Conservation (phyloP, 306 rosid species). For the Hippophae tibetana region DNA sequence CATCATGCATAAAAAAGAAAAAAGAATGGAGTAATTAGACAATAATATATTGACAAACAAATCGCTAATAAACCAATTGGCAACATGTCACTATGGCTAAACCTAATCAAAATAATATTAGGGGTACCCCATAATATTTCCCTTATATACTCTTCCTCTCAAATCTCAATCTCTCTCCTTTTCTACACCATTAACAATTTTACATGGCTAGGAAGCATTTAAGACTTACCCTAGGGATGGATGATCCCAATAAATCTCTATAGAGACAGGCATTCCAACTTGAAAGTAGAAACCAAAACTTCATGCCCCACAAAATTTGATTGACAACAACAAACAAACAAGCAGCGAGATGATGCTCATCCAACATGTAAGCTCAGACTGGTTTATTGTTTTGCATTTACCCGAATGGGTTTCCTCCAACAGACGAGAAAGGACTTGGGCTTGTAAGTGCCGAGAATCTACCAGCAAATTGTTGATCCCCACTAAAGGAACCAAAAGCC, state of each 20-base stretch:
- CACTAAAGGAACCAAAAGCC: slow-evolving; percentile 46
- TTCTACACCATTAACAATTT: too few species aligned
- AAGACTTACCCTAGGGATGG: slow-evolving; percentile 17
- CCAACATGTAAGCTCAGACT: slow-evolving; percentile 17
- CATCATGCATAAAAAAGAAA: too few species aligned
- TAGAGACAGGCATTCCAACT: slow-evolving; percentile 17
- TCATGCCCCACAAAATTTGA: slow-evolving; percentile 38
- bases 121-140: too few species aligned
- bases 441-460: slow-evolving; percentile 43
- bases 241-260: slow-evolving; percentile 18
- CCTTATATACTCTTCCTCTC: too few species aligned
- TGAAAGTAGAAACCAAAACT: slow-evolving; percentile 27
- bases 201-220: neutral
- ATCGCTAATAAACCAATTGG: too few species aligned
- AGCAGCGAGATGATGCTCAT: slow-evolving; percentile 31
- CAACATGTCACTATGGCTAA: too few species aligned
- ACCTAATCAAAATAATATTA: too few species aligned
- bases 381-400: slow-evolving; percentile 22
- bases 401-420: slow-evolving; percentile 82
- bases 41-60: too few species aligned
- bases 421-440: slow-evolving; percentile 42
- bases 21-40: too few species aligned
- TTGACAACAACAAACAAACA: slow-evolving; percentile 17
- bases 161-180: too few species aligned
- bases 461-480: slow-evolving; percentile 44